Percentiles rank a stretch among this genome's conserved stretches.
These are phyloP conservation scores for Aspergillus tamarii DNA, from an alignment of 2,329 filamentous ascomycete species.

Conservation along the genomic window DNA sequence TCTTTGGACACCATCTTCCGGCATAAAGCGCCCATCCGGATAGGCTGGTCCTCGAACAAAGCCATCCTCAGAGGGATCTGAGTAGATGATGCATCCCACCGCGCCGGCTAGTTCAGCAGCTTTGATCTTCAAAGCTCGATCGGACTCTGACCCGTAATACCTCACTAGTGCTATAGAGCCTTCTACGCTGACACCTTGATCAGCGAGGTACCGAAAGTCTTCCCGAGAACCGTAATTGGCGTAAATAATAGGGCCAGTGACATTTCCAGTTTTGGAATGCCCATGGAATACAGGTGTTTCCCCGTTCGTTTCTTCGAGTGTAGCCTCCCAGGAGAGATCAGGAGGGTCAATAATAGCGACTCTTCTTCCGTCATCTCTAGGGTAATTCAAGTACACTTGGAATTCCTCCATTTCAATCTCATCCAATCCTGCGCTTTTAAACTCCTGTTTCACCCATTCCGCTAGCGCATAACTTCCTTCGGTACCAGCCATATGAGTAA, in stretches of 20 bases:
- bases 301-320: conserved; percentile 78
- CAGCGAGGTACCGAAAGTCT: conserved; percentile 75
- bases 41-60: conserved; percentile 73
- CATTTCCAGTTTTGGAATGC: conserved; percentile 82
- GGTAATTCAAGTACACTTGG: conserved; percentile 91
- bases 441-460: conserved; percentile 79
- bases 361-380: conserved; percentile 72
- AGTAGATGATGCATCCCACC: conserved; percentile 87
- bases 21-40: conserved; percentile 79
- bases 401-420: conserved; percentile 76
- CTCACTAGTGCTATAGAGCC: conserved; percentile 84
- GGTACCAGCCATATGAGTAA: conserved; percentile 90
- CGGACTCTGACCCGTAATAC: conserved; percentile 73
- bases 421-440: conserved; percentile 73
- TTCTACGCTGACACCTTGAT: conserved; percentile 71
- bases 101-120: conserved; percentile 86
- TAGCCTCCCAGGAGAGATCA: conserved; percentile 74
- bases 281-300: conserved; percentile 85
- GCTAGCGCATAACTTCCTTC: conserved; percentile 87
- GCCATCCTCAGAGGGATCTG: conserved; percentile 83
- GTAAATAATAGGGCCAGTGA: conserved; percentile 84
- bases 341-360: conserved; percentile 77
- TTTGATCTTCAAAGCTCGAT: conserved; percentile 82
- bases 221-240: conserved; percentile 86
- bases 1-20: conserved; percentile 78